Conservation (phyloP, 2,329 filamentous ascomycete species). For the Fusarium devonianum region DNA sequence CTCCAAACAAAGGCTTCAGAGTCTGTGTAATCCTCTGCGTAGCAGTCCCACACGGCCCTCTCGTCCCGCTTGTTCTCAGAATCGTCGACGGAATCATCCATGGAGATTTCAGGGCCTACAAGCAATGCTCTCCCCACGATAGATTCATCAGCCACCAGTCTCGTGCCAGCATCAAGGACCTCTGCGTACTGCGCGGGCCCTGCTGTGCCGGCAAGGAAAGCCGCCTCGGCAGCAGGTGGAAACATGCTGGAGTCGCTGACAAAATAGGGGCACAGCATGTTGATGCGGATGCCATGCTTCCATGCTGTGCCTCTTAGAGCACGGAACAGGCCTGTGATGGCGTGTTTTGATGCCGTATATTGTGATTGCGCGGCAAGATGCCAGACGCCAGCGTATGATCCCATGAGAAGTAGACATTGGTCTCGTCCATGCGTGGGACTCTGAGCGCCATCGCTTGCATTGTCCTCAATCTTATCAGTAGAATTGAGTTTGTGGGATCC, state of each 20-base stretch:
- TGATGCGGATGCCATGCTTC: conserved; percentile 8
- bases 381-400: conserved; percentile 10
- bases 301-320: conserved; percentile 6
- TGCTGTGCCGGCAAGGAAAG: conserved; percentile 2
- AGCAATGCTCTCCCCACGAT: conserved; percentile 8
- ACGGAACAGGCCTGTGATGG: conserved; percentile 10
- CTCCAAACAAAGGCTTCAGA: conserved; percentile 10
- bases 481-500: neutral
- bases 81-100: neutral
- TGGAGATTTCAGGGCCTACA: conserved; percentile 3
- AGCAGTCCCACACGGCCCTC: conserved; percentile 10
- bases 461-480: neutral
- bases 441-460: too few relatives aligned
- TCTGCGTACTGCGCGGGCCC: conserved; percentile 3
- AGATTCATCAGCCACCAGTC: conserved; percentile 6
- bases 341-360: conserved; percentile 10
- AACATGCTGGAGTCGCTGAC: conserved; percentile 13
- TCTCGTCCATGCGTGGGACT: neutral
- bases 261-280: conserved; percentile 9
- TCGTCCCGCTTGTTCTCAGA: neutral
- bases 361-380: neutral
- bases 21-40: conserved; percentile 5
- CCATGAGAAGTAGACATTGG: conserved; percentile 7
- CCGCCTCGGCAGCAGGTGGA: conserved; percentile 2
- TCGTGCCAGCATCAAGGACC: conserved; percentile 6